Conservation (phyloP, 2,329 filamentous ascomycete species). For the Epicoccum sorghinum region DNA sequence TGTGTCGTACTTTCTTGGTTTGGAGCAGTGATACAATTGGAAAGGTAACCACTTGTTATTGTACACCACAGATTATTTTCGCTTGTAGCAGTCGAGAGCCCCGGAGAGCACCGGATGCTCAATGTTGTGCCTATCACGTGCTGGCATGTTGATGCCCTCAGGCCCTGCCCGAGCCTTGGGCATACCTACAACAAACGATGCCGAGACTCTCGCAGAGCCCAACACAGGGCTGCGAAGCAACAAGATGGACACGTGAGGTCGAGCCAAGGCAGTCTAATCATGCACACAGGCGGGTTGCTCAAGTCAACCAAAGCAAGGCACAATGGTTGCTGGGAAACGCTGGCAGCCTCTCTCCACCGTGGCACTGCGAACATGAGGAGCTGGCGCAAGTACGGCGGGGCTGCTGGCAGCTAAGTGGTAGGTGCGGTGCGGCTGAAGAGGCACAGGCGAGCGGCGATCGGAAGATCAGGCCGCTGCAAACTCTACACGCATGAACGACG, state of each 20-base stretch:
- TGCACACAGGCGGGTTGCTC: slow-evolving; percentile 5
- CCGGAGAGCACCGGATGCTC: too few relatives aligned
- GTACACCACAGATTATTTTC: too few relatives aligned
- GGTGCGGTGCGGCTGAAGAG: slow-evolving; percentile 13
- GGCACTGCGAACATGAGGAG: slow-evolving; percentile 16
- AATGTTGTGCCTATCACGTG: too few relatives aligned
- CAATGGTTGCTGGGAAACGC: slow-evolving; percentile 17
- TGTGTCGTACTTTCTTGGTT: too few relatives aligned
- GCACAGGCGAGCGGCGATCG: slow-evolving; percentile 15
- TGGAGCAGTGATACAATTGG: too few relatives aligned
- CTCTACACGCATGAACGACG: slow-evolving; percentile 7
- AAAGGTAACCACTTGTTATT: too few relatives aligned
- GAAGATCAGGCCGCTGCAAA: slow-evolving; percentile 16
- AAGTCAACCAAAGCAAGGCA: slow-evolving; percentile 13
- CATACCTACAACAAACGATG: too few relatives aligned
- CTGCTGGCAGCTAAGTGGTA: slow-evolving; percentile 9
- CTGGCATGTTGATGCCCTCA: too few relatives aligned
- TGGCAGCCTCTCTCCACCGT: slow-evolving; percentile 6
- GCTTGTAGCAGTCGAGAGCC: too few relatives aligned
- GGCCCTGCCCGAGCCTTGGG: too few relatives aligned
- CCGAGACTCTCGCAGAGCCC: too few relatives aligned
- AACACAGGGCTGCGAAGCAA: too few relatives aligned
- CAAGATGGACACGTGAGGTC: background rate
- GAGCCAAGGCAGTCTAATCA: background rate
- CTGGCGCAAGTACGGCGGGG: slow-evolving; percentile 7